Base-by-base conservation (phyloP, 2,329 filamentous ascomycete species). In the Penicillium sp. region DNA sequence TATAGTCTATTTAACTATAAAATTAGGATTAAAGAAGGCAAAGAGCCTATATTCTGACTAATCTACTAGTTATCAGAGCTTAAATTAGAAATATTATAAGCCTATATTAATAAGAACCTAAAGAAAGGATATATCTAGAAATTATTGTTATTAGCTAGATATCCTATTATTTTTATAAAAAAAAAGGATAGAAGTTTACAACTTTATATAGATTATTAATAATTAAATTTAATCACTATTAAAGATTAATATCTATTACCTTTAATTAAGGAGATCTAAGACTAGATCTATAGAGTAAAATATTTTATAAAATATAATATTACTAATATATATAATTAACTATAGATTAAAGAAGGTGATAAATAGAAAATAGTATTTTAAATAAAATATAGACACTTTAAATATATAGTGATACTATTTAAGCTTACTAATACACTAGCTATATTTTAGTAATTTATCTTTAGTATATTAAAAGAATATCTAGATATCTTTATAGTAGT, bases 251-350 rank as follows among this genome's bases (percentile, higher is more conserved):
- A 37, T 18, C 9, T 19, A 16, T 6, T 37, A 30, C 27, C 21
- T n/a, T 15, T 41, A 30, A 33, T 33, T n/a, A 11, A 21, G 3
- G 4, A 33, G 14, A 21, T 11, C n/a, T 19, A 33, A 19, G 6
- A 18, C 10, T 33, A 33, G 13, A 21, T 36, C n/a, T 29, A 29
- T 20, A 14, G 20, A 30, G 19, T 7, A 29, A 34, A 30, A 9
- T 37, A 33, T 8, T 41, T 36, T 14, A 18, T n/a, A 14, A 41
- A 36, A 23, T 31, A 36, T 16, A 23, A 42, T 29, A 42, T 42
- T 16, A 31, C 7, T 11, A 26, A 42, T 19, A 28, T 16, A 13
- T 42, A 36, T 33, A 31, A 42, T 11, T 11, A 14, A 2, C 6
- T 42, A 10, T n/a, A 13, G 9, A 42, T 42, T 18, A 42, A 36